phyloP scores from a whole-genome alignment of 257 asterid genomes.

The Ophiorrhiza pumila region DNA sequence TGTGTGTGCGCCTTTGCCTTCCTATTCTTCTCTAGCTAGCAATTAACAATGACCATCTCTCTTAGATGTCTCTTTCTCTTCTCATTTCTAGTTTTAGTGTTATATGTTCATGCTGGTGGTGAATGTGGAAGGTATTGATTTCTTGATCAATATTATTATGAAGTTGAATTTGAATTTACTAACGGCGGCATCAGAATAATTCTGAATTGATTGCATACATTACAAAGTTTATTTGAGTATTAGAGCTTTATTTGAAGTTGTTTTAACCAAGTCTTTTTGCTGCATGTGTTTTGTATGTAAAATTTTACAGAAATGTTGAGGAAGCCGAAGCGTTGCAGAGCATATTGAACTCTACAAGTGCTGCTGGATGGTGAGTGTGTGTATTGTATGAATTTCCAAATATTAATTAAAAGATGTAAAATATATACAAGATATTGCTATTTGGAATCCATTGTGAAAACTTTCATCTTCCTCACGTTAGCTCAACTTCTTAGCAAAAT shows the following conservation, averaged over 20 bases:
- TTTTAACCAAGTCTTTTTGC: not conserved
- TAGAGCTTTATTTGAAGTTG: not conserved
- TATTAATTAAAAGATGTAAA: too few relatives aligned
- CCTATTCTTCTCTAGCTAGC: too few relatives aligned
- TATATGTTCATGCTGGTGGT: conserved; percentile 30
- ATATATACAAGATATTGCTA: too few relatives aligned
- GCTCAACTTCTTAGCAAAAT: too few relatives aligned
- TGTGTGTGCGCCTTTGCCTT: conserved; percentile 16
- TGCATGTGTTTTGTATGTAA: not conserved
- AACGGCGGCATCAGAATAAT: not conserved
- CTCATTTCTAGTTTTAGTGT: conserved; percentile 33
- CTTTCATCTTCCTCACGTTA: too few relatives aligned
- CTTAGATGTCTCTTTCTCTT: conserved; percentile 23
- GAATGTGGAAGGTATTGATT: conserved; percentile 39
- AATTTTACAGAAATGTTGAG: conserved; percentile 25
- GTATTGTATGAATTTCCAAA: not conserved
- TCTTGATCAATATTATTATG: not conserved
- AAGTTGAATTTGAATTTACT: too few relatives aligned
- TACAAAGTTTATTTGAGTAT: not conserved
- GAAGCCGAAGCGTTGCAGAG: conserved; percentile 31
- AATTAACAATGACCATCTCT: conserved; percentile 44
- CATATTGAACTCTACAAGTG: conserved; percentile 50
- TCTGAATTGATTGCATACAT: not conserved
- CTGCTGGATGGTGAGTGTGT: conserved; percentile 44
- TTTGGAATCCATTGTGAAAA: too few relatives aligned